These are phyloP conservation scores for Hymenoscyphus scutula DNA, from an alignment of 2,329 filamentous ascomycete species.

Conservation along the genomic window DNA sequence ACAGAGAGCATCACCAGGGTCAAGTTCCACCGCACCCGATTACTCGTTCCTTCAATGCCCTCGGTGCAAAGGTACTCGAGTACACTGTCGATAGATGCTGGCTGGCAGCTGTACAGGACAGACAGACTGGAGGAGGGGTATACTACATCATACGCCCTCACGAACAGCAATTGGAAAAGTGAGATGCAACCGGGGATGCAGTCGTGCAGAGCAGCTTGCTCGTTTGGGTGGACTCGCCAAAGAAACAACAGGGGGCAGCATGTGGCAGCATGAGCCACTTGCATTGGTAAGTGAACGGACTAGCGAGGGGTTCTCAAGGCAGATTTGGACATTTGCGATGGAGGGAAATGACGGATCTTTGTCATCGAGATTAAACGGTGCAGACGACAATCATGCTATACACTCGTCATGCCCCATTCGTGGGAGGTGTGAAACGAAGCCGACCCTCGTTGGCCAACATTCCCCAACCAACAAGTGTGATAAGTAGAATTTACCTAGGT, in stretches of 20 bases:
- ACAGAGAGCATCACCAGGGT: neutral
- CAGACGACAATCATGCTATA: neutral
- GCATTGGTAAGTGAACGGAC: constrained; percentile 2
- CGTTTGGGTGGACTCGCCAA: neutral
- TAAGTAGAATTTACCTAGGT: too few species aligned
- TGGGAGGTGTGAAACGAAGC: neutral
- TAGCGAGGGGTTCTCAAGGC: neutral
- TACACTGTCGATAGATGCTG: too few species aligned
- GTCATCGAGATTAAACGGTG: constrained; percentile 2
- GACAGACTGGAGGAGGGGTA: too few species aligned
- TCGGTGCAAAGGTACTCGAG: too few species aligned
- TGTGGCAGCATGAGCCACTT: neutral
- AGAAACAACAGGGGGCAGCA: neutral
- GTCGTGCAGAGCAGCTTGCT: neutral
- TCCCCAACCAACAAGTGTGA: constrained; percentile 2
- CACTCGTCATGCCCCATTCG: neutral
- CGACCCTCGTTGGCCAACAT: neutral
- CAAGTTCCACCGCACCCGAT: neutral
- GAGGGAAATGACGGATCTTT: constrained; percentile 1
- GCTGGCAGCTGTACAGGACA: too few species aligned
- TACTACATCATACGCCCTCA: neutral
- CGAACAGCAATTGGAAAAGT: neutral
- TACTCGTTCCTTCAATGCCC: neutral
- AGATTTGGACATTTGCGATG: neutral
- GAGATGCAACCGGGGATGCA: constrained; percentile 1